These are phyloP conservation scores for Sugiyamaella sp. DNA, from an alignment of 1,139 yeast species.

Conservation along the genomic window DNA sequence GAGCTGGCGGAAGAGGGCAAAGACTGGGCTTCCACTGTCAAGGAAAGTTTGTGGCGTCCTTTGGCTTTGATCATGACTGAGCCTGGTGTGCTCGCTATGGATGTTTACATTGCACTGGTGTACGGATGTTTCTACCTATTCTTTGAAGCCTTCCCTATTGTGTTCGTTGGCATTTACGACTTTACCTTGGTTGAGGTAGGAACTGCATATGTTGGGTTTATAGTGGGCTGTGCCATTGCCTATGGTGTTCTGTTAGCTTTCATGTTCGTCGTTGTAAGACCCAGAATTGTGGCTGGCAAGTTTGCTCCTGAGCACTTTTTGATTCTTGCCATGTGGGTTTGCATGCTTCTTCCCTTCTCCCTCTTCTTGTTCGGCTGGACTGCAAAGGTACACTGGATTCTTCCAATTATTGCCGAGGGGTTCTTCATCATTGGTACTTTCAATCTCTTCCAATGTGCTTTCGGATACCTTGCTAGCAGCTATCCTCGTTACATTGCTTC, in stretches of 20 bases:
- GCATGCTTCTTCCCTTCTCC: slow-evolving; percentile 56
- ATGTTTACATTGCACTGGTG: slow-evolving; percentile 55
- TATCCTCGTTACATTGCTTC: slow-evolving; percentile 72
- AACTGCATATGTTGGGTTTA: slow-evolving; percentile 49
- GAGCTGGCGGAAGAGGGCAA: slow-evolving; percentile 31
- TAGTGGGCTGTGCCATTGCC: slow-evolving; percentile 50
- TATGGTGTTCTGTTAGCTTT: slow-evolving; percentile 26
- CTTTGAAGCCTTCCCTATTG: slow-evolving; percentile 66
- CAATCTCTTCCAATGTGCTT: slow-evolving; percentile 69
- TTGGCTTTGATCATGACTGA: slow-evolving; percentile 45
- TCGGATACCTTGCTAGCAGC: slow-evolving; percentile 69
- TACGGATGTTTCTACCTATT: slow-evolving; percentile 59
- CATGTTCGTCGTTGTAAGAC: slow-evolving; percentile 20
- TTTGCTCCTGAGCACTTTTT: slow-evolving; percentile 27
- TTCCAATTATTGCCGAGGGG: slow-evolving; percentile 73
- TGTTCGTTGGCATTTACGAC: slow-evolving; percentile 49
- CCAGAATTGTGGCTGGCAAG: slow-evolving; percentile 20
- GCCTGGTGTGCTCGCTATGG: slow-evolving; percentile 41
- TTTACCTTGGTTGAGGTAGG: slow-evolving; percentile 56
- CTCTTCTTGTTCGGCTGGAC: slow-evolving; percentile 58
- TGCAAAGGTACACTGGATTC: slow-evolving; percentile 77
- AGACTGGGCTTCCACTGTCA: slow-evolving; percentile 31
- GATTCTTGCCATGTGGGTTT: slow-evolving; percentile 43
- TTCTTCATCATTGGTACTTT: slow-evolving; percentile 78
- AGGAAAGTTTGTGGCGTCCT: slow-evolving; percentile 54